These are phyloP conservation scores for Pseudogymnoascus sp. DNA, from an alignment of 2,329 filamentous ascomycete species.

Conservation along the genomic window DNA sequence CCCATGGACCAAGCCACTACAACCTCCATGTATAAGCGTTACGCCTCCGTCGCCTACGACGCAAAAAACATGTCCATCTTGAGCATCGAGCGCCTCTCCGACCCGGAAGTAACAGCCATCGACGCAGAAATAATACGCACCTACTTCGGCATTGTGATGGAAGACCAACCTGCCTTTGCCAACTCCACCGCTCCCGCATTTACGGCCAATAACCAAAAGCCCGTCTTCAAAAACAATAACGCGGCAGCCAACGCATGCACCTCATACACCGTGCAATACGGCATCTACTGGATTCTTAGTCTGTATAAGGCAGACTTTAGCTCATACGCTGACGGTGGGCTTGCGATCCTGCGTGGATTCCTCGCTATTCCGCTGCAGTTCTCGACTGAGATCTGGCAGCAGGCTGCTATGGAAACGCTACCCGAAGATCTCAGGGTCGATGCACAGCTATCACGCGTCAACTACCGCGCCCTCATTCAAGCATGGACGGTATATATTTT, in stretches of 20 bases:
- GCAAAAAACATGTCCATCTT: background rate
- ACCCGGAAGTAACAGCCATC: background rate
- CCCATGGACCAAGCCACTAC: slow-evolving; percentile 6
- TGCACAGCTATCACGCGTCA: background rate
- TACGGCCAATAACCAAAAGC: background rate
- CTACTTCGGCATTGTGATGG: background rate
- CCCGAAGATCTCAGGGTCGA: background rate
- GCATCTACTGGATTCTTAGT: background rate
- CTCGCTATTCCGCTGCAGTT: slow-evolving; percentile 2
- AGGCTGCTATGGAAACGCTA: slow-evolving; percentile 3
- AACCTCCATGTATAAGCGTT: background rate
- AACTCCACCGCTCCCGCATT: background rate
- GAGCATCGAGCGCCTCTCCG: background rate
- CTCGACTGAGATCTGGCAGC: background rate
- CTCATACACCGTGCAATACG: background rate
- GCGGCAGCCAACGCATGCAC: background rate
- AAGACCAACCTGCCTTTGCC: slow-evolving; percentile 4
- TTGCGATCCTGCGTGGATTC: slow-evolving; percentile 3
- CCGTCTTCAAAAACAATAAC: background rate
- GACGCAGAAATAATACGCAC: slow-evolving; percentile 1
- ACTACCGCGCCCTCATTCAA: background rate
- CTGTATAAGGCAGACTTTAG: background rate
- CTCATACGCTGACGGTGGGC: background rate
- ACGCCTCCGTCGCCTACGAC: background rate
- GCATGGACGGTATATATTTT: background rate